Percentiles rank a stretch among this genome's conserved stretches.
Evolutionary conservation across 2,329 filamentous ascomycete species (phyloP).

Genomic region (Graphilbum ipis-grandicollis): DNA sequence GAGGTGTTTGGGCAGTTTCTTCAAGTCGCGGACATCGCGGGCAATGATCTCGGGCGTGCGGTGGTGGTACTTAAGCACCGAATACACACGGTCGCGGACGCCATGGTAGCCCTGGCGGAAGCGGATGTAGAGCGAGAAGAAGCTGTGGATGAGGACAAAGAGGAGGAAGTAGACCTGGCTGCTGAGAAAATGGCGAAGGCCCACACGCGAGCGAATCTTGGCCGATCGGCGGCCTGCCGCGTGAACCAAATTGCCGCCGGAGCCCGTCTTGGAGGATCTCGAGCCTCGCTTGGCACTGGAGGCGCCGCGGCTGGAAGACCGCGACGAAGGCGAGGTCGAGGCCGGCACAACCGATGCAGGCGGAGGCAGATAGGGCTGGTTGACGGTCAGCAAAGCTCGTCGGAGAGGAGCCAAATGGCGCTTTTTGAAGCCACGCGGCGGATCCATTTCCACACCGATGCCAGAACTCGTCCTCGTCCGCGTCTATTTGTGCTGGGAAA

Average conservation of each 20-base stretch:
- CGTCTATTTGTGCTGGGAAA: too few species aligned
- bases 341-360: too few species aligned
- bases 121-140: constrained; percentile 82
- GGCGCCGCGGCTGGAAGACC: too few species aligned
- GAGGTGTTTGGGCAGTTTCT: constrained; percentile 64
- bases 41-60: constrained; percentile 84
- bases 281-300: background rate
- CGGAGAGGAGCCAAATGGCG: too few species aligned
- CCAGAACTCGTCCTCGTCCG: too few species aligned
- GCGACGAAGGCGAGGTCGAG: too few species aligned
- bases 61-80: constrained; percentile 86
- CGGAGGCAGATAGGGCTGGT: too few species aligned
- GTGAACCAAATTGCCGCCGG: background rate
- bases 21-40: constrained; percentile 62
- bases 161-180: constrained; percentile 47
- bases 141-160: constrained; percentile 53
- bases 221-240: background rate
- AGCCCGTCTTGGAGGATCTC: background rate
- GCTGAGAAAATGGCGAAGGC: constrained; percentile 43
- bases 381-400: too few species aligned
- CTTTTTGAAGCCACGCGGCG: too few species aligned
- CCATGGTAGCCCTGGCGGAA: constrained; percentile 64
- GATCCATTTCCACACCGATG: too few species aligned
- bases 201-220: constrained; percentile 25
- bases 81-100: constrained; percentile 58